Evolutionary conservation across 1,284 basidiomycete species (phyloP).

Genomic region (Leccinum proliferum): DNA sequence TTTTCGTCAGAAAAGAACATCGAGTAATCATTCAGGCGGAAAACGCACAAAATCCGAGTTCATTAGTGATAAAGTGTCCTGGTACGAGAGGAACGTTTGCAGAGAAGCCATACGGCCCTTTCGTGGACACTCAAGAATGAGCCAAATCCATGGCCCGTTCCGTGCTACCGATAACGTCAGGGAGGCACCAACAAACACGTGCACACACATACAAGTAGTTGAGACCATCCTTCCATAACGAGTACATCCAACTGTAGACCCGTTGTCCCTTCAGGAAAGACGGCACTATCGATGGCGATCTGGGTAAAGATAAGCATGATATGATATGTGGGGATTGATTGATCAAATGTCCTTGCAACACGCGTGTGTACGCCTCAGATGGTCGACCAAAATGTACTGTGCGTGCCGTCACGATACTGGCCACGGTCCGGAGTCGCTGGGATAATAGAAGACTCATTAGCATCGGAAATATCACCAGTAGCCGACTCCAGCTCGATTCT

Average conservation of each 20-base stretch:
- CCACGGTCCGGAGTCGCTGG: constrained; percentile 86
- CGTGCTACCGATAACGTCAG: constrained; percentile 49
- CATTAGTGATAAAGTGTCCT: constrained; percentile 89
- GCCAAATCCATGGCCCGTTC: constrained; percentile 81
- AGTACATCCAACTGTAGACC: constrained; percentile 80
- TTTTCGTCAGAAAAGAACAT: constrained; percentile 11
- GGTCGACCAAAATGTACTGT: constrained; percentile 89
- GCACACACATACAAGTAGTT: constrained; percentile 63
- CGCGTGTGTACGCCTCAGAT: constrained; percentile 89
- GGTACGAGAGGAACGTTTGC: constrained; percentile 62
- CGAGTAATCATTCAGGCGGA: constrained; percentile 12
- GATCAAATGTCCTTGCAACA: constrained; percentile 82
- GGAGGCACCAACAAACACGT: constrained; percentile 6
- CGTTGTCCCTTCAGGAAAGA: constrained; percentile 87
- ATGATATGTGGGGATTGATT: constrained; percentile 13
- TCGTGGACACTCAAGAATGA: constrained; percentile 78
- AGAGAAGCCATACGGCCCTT: constrained; percentile 70
- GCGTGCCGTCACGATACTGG: constrained; percentile 82
- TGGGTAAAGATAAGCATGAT: constrained; percentile 29
- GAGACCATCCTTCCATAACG: constrained; percentile 86
- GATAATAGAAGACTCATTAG: constrained; percentile 18
- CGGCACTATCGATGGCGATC: constrained; percentile 87
- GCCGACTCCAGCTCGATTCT: constrained; percentile 71
- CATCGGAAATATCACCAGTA: constrained; percentile 11
- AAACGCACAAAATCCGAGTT: constrained; percentile 76